Evolutionary conservation across 192 early-diverging fungal species (phyloP).

Genomic region (Linnemannia zychae): DNA sequence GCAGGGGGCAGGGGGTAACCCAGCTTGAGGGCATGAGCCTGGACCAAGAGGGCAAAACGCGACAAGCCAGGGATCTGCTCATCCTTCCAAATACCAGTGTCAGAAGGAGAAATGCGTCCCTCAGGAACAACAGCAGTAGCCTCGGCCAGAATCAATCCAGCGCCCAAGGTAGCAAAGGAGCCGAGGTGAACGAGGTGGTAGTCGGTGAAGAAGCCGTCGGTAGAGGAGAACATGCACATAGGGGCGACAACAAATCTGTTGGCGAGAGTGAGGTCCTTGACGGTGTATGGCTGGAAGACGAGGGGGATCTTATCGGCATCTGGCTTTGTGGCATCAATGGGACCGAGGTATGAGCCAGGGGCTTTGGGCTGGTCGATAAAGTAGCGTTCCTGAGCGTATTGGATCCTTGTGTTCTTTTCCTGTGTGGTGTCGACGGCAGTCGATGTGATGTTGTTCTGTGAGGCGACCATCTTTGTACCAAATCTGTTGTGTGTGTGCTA

Average conservation of each 20-base stretch:
- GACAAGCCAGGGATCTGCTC: constrained; percentile 75
- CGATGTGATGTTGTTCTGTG: not conserved
- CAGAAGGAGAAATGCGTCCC: constrained; percentile 83
- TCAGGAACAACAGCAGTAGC: constrained; percentile 75
- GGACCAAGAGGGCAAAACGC: constrained; percentile 71
- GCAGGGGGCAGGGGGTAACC: constrained; percentile 89
- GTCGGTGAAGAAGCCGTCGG: constrained; percentile 74
- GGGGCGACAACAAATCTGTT: constrained; percentile 86
- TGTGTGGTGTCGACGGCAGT: not conserved
- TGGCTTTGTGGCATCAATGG: constrained; percentile 13
- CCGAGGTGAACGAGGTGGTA: constrained; percentile 75
- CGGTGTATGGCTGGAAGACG: constrained; percentile 75
- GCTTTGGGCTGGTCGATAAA: constrained; percentile 18
- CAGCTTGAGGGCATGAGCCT: constrained; percentile 68
- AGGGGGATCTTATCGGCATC: constrained; percentile 19
- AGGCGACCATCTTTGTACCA: not conserved
- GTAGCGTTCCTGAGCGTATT: constrained; percentile 22
- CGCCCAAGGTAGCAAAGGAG: constrained; percentile 80
- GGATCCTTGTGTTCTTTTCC: constrained; percentile 5
- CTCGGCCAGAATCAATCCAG: constrained; percentile 85
- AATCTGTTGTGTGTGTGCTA: not conserved
- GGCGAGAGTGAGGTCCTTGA: constrained; percentile 74
- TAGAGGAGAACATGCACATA: constrained; percentile 83
- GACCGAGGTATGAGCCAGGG: constrained; percentile 25
- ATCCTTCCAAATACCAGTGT: constrained; percentile 86